Conservation (phyloP, 495 filamentous ascomycete species). For the Ascodesmis nigricans region DNA sequence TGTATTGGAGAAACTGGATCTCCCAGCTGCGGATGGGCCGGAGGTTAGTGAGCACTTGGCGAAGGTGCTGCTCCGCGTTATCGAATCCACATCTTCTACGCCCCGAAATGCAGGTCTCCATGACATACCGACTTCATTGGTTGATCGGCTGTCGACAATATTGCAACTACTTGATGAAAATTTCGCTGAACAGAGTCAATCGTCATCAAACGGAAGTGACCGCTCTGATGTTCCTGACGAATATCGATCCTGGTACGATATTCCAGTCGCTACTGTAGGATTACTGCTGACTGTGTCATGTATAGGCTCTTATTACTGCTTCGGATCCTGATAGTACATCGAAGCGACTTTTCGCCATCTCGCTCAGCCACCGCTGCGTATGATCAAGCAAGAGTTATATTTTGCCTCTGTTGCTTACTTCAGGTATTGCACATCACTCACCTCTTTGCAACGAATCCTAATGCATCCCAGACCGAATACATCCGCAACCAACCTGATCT, state of each 20-base stretch:
- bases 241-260: constrained; percentile 12
- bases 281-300: constrained; percentile 1
- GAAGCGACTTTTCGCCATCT: constrained; percentile 13
- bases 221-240: constrained; percentile 2
- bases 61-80: constrained; percentile 20
- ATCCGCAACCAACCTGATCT: too few species aligned
- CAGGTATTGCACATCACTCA: too few species aligned
- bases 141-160: constrained; percentile 12
- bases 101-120: constrained; percentile 7
- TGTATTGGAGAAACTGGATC: constrained; percentile 12
- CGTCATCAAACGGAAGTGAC: too few species aligned
- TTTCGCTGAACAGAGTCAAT: not conserved
- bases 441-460: too few species aligned
- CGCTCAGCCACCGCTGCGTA: constrained; percentile 5
- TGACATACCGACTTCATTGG: constrained; percentile 10
- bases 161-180: constrained; percentile 1
- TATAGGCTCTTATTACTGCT: constrained; percentile 14
- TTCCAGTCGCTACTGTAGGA: not conserved
- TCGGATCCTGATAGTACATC: constrained; percentile 16
- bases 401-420: constrained; percentile 15
- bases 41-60: constrained; percentile 17
- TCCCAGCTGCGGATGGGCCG: constrained; percentile 9
- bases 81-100: constrained; percentile 23
- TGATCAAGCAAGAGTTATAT: constrained; percentile 16
- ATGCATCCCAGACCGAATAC: too few species aligned